phyloP scores from a whole-genome alignment of 352 stramenopile genomes.

The Pythium rishiriense region DNA sequence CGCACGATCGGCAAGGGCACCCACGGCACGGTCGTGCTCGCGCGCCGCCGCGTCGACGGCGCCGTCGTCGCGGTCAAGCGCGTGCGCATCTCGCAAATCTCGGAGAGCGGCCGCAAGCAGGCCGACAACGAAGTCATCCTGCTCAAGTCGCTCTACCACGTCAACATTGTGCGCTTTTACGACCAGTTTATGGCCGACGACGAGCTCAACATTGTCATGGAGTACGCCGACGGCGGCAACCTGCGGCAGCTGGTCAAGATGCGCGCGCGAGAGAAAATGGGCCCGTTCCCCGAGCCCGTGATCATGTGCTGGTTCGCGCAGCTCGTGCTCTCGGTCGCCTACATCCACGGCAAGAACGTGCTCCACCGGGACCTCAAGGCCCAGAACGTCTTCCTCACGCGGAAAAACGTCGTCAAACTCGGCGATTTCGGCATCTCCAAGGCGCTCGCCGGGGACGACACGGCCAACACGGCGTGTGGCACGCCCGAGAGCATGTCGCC shows the following conservation, averaged over 20 bases:
- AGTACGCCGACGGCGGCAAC: constrained; percentile 85
- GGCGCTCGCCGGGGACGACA: constrained; percentile 74
- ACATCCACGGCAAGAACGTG: constrained; percentile 90
- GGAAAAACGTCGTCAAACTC: constrained; percentile 87
- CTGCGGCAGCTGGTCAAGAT: constrained; percentile 83
- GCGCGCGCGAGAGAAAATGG: constrained; percentile 75
- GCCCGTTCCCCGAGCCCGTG: constrained; percentile 77
- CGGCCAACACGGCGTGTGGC: constrained; percentile 79
- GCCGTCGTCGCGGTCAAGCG: constrained; percentile 86
- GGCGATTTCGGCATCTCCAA: constrained; percentile 90
- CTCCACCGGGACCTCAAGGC: constrained; percentile 87
- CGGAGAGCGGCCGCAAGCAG: constrained; percentile 82
- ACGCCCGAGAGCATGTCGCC: constrained; percentile 90
- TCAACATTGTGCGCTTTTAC: constrained; percentile 91
- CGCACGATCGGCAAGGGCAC: constrained; percentile 87
- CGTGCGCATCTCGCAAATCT: constrained; percentile 77
- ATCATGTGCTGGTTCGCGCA: constrained; percentile 90
- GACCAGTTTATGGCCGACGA: constrained; percentile 86
- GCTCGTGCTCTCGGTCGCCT: constrained; percentile 79
- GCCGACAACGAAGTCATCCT: constrained; percentile 89
- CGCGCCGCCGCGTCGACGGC: constrained; percentile 71
- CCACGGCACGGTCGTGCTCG: constrained; percentile 82
- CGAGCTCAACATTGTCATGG: constrained; percentile 90
- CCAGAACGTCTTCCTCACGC: constrained; percentile 87
- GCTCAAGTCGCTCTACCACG: constrained; percentile 88